Percentiles rank a stretch among this genome's conserved stretches.
Evolutionary conservation across 371 early-diverging fungal species (phyloP).

Genomic region (Umbelopsis sp.): DNA sequence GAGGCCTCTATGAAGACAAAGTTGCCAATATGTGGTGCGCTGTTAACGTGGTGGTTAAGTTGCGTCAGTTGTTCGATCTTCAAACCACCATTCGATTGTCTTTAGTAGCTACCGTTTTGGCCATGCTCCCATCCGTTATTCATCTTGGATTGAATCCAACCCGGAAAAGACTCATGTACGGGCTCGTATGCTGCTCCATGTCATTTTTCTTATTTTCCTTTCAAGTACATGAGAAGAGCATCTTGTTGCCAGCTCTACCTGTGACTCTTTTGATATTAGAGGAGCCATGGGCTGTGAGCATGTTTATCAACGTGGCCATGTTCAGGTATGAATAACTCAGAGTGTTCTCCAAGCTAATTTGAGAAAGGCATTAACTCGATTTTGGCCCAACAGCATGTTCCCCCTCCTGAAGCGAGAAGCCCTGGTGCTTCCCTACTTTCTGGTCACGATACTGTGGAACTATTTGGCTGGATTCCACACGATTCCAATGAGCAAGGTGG

Average conservation of each 20-base stretch:
- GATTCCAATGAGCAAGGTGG: constrained; percentile 4
- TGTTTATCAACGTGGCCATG: constrained; percentile 82
- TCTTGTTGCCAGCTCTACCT: constrained; percentile 84
- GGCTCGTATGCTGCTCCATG: constrained; percentile 73
- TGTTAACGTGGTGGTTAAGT: constrained; percentile 80
- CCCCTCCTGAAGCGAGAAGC: constrained; percentile 83
- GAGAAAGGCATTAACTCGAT: neutral
- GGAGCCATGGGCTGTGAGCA: constrained; percentile 57
- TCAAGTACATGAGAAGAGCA: constrained; percentile 97
- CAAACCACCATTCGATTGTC: constrained; percentile 71
- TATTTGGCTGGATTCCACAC: constrained; percentile 27
- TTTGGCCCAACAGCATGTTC: constrained; percentile 67
- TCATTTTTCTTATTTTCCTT: constrained; percentile 94
- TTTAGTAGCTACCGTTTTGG: constrained; percentile 65
- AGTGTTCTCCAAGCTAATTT: neutral
- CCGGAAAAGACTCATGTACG: constrained; percentile 63
- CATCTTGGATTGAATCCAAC: constrained; percentile 60
- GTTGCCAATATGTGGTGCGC: constrained; percentile 98
- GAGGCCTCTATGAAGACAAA: constrained; percentile 97
- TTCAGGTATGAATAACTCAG: constrained; percentile 59
- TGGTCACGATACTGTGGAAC: constrained; percentile 69
- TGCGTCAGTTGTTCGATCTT: constrained; percentile 67
- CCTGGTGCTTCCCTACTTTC: constrained; percentile 67
- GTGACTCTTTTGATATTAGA: constrained; percentile 70
- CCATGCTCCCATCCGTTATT: constrained; percentile 71